These are phyloP conservation scores for Fusarium zealandicum DNA, from an alignment of 2,329 filamentous ascomycete genomes.

Conservation along the genomic window DNA sequence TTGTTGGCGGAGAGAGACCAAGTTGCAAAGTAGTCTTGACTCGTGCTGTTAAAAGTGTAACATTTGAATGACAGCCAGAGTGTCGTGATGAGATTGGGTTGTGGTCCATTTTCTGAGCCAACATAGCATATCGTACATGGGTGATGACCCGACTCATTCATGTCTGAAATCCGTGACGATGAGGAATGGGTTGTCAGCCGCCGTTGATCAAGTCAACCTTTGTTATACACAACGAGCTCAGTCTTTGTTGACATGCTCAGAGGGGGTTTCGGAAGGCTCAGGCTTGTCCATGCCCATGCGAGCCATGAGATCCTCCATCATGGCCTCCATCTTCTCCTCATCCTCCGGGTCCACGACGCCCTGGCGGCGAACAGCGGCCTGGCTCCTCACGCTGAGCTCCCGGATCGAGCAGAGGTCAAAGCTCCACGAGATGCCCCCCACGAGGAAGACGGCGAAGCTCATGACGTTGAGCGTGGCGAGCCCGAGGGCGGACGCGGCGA, in stretches of 20 bases:
- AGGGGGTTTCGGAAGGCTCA: constrained; percentile 3
- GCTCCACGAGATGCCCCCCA: constrained; percentile 77
- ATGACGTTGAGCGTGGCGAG: constrained; percentile 87
- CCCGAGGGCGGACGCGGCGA: constrained; percentile 83
- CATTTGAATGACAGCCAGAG: not conserved
- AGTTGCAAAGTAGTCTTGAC: not conserved
- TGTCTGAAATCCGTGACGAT: not conserved
- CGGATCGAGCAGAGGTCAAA: constrained; percentile 76
- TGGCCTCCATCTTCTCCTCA: constrained; percentile 68
- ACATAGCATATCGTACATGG: constrained; percentile 32
- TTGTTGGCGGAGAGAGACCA: too few relatives aligned
- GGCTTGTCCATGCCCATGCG: constrained; percentile 51
- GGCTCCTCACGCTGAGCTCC: constrained; percentile 66
- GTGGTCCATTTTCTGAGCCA: not conserved
- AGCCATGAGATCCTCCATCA: constrained; percentile 66
- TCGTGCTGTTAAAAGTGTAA: not conserved
- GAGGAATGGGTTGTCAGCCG: not conserved
- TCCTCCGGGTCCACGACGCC: constrained; percentile 52
- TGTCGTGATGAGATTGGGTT: not conserved
- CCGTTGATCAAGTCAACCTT: not conserved
- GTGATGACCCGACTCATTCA: not conserved
- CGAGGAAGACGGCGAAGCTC: constrained; percentile 75
- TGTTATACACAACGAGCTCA: constrained; percentile 1
- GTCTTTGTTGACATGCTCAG: constrained; percentile 11
- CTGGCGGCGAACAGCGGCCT: constrained; percentile 49